These are phyloP conservation scores for Exophiala spinifera DNA, from an alignment of 2,329 filamentous ascomycete genomes.

Conservation along the genomic window DNA sequence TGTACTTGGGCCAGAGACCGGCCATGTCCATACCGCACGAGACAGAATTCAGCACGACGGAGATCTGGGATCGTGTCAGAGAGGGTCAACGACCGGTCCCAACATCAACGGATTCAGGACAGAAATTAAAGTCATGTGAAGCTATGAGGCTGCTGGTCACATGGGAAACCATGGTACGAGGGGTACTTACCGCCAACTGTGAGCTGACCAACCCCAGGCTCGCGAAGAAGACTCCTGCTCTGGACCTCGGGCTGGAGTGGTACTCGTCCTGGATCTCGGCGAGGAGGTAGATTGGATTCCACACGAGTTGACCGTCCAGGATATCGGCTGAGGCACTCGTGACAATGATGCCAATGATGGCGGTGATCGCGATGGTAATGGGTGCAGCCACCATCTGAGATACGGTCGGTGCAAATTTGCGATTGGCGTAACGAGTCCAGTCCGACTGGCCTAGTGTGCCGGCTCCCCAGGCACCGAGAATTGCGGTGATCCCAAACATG, in stretches of 20 bases:
- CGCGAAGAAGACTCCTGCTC: slow-evolving; percentile 40
- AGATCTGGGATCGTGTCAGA: slow-evolving; percentile 20
- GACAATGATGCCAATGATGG: slow-evolving; percentile 39
- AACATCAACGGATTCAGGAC: too few species aligned
- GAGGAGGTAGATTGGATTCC: slow-evolving; percentile 41
- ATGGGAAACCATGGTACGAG: too few species aligned
- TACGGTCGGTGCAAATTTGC: slow-evolving; percentile 29
- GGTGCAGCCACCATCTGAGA: slow-evolving; percentile 34
- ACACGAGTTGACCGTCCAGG: slow-evolving; percentile 34
- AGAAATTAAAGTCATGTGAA: too few species aligned
- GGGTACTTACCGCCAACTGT: slow-evolving; percentile 34
- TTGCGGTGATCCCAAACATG: slow-evolving; percentile 31
- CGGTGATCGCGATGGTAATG: slow-evolving; percentile 38
- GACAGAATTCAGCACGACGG: slow-evolving; percentile 48
- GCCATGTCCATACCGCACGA: slow-evolving; percentile 56
- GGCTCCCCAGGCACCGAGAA: slow-evolving; percentile 30
- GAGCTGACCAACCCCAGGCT: slow-evolving; percentile 36
- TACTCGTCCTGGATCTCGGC: slow-evolving; percentile 35
- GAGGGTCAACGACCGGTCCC: too few species aligned
- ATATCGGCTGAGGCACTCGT: slow-evolving; percentile 35
- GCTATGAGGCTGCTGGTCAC: too few species aligned
- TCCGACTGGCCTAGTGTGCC: slow-evolving; percentile 30
- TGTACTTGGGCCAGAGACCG: slow-evolving; percentile 50
- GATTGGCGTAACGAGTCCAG: slow-evolving; percentile 32
- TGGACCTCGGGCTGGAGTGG: slow-evolving; percentile 34